A percentile compares a stretch with the other conserved stretches of the same genome.
These are phyloP conservation scores for Trichosporon coremiiforme DNA, from an alignment of 1,284 basidiomycete genomes.

Conservation along the genomic window DNA sequence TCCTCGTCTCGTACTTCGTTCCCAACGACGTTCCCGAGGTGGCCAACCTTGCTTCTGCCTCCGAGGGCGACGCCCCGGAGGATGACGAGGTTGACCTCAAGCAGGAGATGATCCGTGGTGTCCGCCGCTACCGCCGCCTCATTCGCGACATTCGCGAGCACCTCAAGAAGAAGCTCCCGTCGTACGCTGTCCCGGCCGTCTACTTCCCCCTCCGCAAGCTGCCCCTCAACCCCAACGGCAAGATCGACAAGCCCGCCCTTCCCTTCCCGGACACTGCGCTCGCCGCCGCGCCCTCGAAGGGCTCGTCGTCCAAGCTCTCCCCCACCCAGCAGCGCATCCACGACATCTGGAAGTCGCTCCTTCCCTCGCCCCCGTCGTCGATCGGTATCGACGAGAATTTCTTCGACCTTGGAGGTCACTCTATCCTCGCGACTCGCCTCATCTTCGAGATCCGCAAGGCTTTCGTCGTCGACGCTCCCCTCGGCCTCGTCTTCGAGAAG, in stretches of 20 bases:
- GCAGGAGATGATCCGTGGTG: conserved; percentile 67
- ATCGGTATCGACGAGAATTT: conserved; percentile 92
- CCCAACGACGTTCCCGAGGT: conserved; percentile 72
- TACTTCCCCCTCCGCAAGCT: conserved; percentile 93
- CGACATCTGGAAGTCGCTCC: conserved; percentile 77
- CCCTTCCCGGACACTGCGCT: conserved; percentile 98
- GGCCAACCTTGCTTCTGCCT: conserved; percentile 72
- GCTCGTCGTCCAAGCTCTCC: conserved; percentile 57
- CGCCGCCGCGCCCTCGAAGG: conserved; percentile 59
- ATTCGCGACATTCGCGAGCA: conserved; percentile 95
- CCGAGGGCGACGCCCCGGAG: conserved; percentile 63
- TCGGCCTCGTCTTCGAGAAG: conserved; percentile 89
- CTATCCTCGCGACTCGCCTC: conserved; percentile 93
- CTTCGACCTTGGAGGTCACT: conserved; percentile 98
- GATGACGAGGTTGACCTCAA: conserved; percentile 58
- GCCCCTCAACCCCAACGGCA: conserved; percentile 98
- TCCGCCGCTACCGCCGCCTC: conserved; percentile 78
- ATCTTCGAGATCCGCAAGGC: conserved; percentile 95
- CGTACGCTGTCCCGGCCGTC: conserved; percentile 88
- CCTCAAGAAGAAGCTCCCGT: conserved; percentile 95
- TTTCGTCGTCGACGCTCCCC: conserved; percentile 87
- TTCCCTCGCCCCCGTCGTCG: conserved; percentile 76
- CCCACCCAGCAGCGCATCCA: conserved; percentile 80
- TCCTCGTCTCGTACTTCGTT: conserved; percentile 98
- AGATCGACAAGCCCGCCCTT: conserved; percentile 97